Conservation (phyloP, 768 basidiomycete species). For the Pleurotus eryngii region DNA sequence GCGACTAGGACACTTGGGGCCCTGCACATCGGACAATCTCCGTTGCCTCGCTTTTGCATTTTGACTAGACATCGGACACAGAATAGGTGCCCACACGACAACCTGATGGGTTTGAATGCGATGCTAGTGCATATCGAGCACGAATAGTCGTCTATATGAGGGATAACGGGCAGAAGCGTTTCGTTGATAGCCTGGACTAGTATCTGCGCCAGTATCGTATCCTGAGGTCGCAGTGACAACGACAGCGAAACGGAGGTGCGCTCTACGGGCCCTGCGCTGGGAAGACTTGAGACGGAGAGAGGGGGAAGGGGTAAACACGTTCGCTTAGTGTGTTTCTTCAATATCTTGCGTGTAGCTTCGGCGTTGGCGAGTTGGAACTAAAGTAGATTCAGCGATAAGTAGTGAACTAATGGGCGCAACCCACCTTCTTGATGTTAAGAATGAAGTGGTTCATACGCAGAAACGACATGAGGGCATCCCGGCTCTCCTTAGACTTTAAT, state of each 20-base stretch:
- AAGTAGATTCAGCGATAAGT: background rate
- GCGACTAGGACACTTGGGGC: conserved; percentile 74
- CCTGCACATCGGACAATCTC: conserved; percentile 83
- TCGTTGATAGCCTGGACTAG: conserved; percentile 83
- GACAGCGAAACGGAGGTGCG: too few relatives aligned
- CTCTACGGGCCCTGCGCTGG: conserved; percentile 10
- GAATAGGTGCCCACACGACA: conserved; percentile 77
- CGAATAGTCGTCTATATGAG: conserved; percentile 77
- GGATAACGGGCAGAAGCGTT: conserved; percentile 76
- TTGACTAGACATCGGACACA: conserved; percentile 83
- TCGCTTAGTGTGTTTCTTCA: conserved; percentile 92
- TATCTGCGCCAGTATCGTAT: conserved; percentile 46
- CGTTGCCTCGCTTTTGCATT: conserved; percentile 80
- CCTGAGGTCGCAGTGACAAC: too few relatives aligned
- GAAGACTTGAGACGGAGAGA: conserved; percentile 12
- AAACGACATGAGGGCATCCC: conserved; percentile 65
- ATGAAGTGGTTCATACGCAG: conserved; percentile 74
- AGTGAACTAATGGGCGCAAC: conserved; percentile 2
- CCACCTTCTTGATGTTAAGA: conserved; percentile 76
- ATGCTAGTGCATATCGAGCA: conserved; percentile 88
- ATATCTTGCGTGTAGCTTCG: conserved; percentile 88
- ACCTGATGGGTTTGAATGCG: conserved; percentile 89
- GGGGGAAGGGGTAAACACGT: conserved; percentile 71
- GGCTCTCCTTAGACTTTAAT: conserved; percentile 55
- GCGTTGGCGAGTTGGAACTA: conserved; percentile 82